Evolutionary conservation across 2,329 filamentous ascomycete species (phyloP), one percentile per base, ranked within the genome.

Genomic region (Neofusicoccum kwambonambiense): DNA sequence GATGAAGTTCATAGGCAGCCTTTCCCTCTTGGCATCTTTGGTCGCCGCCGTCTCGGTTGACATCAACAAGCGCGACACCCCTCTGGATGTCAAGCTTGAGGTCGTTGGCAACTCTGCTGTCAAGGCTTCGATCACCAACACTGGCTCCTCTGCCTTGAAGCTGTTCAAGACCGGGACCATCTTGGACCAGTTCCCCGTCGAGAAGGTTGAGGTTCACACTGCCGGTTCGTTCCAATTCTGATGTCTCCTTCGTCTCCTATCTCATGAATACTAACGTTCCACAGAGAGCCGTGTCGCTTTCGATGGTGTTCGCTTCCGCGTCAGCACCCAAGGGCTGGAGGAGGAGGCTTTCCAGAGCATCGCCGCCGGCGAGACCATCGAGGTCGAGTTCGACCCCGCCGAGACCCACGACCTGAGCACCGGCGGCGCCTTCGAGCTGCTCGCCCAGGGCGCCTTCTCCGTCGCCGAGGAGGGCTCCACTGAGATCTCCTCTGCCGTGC

Each of bases 401-500:
- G 79, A 86, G 71, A 79, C 83, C 2, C 85, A 87, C 73, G 82
- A 86, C 68, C 79, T 85, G 19, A 69, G 72, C 17, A 35, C 11
- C 41, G 79, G 80, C 37, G 87, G 87, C 65, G 77, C 79, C 58
- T 87, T 87, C 71, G 82, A 83, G 61, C 74, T 91, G 52, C 79
- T 82, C 63, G 81, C 86, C 7, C 77, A 78, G 4, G 89, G 89
- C 3, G 79, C 81, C 12, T 80, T 90, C 51, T 83, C 85, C 8
- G 83, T 83, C 64, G 84, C 87, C 39, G 78, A 81, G 17, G 77
- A 77, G 51, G 79, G 82, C 70, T 82, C 80, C 17, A 86, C 80
- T 54, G 77, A 82, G 44, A 80, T 90, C 45, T 74, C 82, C 12
- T 86, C 84, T 11, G 82, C 81, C 54, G 74, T 89, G 2, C 74